Evolutionary conservation across 2,329 filamentous ascomycete genomes (phyloP).

Genomic region (Exophiala calicioides): DNA sequence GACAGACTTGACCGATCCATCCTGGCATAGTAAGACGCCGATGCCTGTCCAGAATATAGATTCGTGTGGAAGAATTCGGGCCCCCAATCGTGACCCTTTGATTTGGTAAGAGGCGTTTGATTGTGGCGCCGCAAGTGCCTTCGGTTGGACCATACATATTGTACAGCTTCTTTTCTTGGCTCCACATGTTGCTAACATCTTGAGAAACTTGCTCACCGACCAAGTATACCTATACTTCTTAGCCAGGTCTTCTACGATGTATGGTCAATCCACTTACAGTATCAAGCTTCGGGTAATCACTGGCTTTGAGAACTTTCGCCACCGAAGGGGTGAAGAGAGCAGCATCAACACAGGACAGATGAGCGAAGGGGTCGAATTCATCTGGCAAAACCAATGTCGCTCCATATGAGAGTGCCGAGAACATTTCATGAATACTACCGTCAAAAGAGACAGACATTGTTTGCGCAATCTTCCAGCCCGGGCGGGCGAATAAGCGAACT

Average conservation of each 20-base stretch:
- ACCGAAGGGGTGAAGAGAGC: constrained; percentile 46
- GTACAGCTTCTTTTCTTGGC: constrained; percentile 34
- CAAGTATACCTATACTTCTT: constrained; percentile 35
- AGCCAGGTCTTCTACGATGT: too few relatives aligned
- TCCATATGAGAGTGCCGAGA: constrained; percentile 44
- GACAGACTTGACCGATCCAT: constrained; percentile 44
- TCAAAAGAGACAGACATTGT: constrained; percentile 49
- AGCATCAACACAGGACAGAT: constrained; percentile 35
- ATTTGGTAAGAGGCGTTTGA: constrained; percentile 33
- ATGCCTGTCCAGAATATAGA: constrained; percentile 47
- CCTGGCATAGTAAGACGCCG: constrained; percentile 37
- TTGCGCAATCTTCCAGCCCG: constrained; percentile 41
- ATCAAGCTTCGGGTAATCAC: constrained; percentile 37
- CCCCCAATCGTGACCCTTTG: constrained; percentile 41
- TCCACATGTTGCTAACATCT: constrained; percentile 38
- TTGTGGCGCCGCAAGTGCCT: constrained; percentile 42
- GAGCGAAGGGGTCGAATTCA: constrained; percentile 33
- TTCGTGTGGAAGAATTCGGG: constrained; percentile 39
- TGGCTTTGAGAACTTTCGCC: constrained; percentile 36
- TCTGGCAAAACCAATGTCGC: constrained; percentile 40
- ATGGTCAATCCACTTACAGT: constrained; percentile 10
- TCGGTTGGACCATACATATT: constrained; percentile 52
- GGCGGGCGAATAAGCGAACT: constrained; percentile 38
- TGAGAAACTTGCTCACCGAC: constrained; percentile 43
- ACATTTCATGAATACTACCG: constrained; percentile 47